phyloP scores from a whole-genome alignment of 2,329 filamentous ascomycete species.

The Teratosphaeria epicoccoides region DNA sequence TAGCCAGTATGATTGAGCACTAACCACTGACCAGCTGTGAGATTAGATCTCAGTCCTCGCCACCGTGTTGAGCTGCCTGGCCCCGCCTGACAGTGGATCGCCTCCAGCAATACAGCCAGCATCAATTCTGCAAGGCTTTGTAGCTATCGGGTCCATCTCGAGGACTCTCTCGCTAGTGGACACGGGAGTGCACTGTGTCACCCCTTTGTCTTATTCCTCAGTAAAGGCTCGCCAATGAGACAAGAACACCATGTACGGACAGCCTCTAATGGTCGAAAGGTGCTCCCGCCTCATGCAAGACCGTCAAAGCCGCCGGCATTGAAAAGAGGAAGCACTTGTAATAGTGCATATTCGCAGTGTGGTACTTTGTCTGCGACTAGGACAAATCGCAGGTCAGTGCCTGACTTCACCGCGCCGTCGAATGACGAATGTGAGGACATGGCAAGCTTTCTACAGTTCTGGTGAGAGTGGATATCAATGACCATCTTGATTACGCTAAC shows the following conservation, averaged over 20 bases:
- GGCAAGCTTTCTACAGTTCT: conserved; percentile 45
- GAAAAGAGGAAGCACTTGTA: conserved; percentile 16
- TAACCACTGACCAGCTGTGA: too few relatives aligned
- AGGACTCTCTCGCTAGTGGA: not conserved
- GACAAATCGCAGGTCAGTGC: conserved; percentile 5
- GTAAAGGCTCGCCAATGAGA: conserved; percentile 12
- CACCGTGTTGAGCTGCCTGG: too few relatives aligned
- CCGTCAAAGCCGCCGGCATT: conserved; percentile 16
- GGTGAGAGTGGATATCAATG: conserved; percentile 26
- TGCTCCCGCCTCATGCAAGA: conserved; percentile 16
- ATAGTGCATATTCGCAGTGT: conserved; percentile 9
- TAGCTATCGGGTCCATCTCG: too few relatives aligned
- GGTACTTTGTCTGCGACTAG: conserved; percentile 6
- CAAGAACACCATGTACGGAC: conserved; percentile 17
- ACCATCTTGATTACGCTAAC: not conserved
- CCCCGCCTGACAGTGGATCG: too few relatives aligned
- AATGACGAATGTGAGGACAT: conserved; percentile 30
- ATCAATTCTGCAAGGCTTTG: too few relatives aligned
- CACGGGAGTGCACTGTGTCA: not conserved
- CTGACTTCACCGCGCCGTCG: not conserved
- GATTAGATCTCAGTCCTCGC: too few relatives aligned
- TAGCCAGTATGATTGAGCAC: not conserved
- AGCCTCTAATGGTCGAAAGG: conserved; percentile 17
- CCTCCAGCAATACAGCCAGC: too few relatives aligned
- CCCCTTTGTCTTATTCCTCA: not conserved